These are phyloP conservation scores for Acanthamoeba lenticulata DNA, from an alignment of 208 protist species.

Conservation along the genomic window DNA sequence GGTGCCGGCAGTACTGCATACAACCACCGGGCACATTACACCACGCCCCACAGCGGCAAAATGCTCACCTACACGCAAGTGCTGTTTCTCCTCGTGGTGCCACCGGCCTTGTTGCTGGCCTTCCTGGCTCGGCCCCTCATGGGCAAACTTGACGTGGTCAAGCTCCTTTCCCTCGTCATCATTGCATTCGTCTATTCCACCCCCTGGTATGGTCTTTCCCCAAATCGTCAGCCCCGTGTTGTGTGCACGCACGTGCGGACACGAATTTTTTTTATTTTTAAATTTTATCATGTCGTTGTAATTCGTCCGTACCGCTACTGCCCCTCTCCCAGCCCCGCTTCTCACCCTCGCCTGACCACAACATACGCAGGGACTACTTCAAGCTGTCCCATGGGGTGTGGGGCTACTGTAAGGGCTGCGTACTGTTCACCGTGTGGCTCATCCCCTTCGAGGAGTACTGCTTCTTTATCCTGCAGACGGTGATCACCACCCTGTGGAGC, in stretches of 20 bases:
- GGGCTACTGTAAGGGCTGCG: slow-evolving; percentile 44
- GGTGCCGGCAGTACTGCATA: too few relatives aligned
- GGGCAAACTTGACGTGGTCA: background rate
- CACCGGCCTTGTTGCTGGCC: background rate
- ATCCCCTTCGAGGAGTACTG: slow-evolving; percentile 50
- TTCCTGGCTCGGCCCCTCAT: background rate
- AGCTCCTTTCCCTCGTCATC: background rate
- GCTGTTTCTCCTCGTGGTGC: background rate
- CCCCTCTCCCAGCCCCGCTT: background rate
- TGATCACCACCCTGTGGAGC: slow-evolving; percentile 36
- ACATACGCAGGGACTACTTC: slow-evolving; percentile 17
- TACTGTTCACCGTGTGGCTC: slow-evolving; percentile 38
- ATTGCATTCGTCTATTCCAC: slow-evolving; percentile 29
- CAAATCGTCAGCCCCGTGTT: background rate
- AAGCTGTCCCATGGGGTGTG: slow-evolving; percentile 37
- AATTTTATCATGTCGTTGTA: too few relatives aligned
- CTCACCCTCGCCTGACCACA: background rate
- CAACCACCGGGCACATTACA: background rate
- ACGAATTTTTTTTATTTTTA: background rate
- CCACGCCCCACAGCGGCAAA: background rate
- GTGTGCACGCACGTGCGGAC: too few relatives aligned
- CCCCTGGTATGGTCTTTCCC: background rate
- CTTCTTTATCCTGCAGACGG: slow-evolving; percentile 34
- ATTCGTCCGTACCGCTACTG: too few relatives aligned
- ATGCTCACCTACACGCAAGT: slow-evolving; percentile 33